Percentiles rank a stretch among this genome's conserved stretches.
Evolutionary conservation across 2,329 filamentous ascomycete genomes (phyloP).

Genomic region (Amauroascus niger): DNA sequence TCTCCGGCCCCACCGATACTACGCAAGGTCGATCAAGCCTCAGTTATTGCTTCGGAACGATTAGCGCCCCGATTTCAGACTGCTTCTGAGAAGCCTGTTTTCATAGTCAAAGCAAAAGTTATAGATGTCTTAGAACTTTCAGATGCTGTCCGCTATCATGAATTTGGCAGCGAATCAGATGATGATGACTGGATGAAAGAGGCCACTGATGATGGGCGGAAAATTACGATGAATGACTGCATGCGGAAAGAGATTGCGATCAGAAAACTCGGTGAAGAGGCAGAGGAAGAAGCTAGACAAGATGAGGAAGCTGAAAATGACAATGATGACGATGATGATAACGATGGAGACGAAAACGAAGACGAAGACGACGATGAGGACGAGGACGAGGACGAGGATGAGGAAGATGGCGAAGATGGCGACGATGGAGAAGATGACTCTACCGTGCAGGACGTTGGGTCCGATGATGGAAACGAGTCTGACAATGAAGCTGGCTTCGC

Average conservation of each 20-base stretch:
- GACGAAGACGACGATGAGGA: constrained; percentile 50
- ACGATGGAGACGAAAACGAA: constrained; percentile 53
- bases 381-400: constrained; percentile 52
- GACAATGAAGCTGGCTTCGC: constrained; percentile 67
- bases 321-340: constrained; percentile 37
- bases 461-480: constrained; percentile 62
- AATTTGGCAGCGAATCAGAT: constrained; percentile 74
- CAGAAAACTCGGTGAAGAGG: constrained; percentile 75
- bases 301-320: constrained; percentile 57
- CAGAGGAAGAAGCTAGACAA: constrained; percentile 73
- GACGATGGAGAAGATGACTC: constrained; percentile 39
- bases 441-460: constrained; percentile 20
- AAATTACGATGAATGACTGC: constrained; percentile 81
- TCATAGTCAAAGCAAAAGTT: neutral
- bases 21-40: neutral
- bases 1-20: constrained; percentile 31
- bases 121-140: constrained; percentile 33
- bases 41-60: neutral
- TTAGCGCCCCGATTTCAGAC: neutral
- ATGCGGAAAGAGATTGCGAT: constrained; percentile 83
- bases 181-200: constrained; percentile 90
- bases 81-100: neutral
- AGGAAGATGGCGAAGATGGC: constrained; percentile 40
- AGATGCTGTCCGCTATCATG: constrained; percentile 58
- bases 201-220: constrained; percentile 51